Percentiles rank a stretch among this genome's conserved stretches.
Evolutionary conservation across 768 basidiomycete genomes (phyloP).

Genomic region (Lentinula aciculospora): DNA sequence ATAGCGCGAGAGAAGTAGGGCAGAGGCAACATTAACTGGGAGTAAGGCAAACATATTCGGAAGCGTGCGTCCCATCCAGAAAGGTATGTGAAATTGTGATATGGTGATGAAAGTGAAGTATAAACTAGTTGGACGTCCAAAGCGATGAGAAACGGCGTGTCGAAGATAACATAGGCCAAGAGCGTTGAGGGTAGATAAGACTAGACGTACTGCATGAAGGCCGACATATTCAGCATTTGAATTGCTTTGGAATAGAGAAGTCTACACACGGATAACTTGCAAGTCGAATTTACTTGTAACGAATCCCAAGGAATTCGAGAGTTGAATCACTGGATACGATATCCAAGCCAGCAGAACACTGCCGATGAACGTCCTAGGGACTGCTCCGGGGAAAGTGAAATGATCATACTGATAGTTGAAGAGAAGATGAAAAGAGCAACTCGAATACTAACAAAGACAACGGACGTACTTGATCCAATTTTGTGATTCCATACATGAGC

Average conservation of each 20-base stretch:
- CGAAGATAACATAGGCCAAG: slow-evolving; percentile 57
- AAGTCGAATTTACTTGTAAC: slow-evolving; percentile 56
- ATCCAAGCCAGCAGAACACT: slow-evolving; percentile 63
- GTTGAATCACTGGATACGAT: slow-evolving; percentile 39
- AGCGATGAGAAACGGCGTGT: slow-evolving; percentile 56
- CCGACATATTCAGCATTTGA: neutral
- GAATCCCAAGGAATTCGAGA: slow-evolving; percentile 36
- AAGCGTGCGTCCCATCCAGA: slow-evolving; percentile 90
- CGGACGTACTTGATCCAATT: slow-evolving; percentile 44
- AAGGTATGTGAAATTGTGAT: slow-evolving; percentile 87
- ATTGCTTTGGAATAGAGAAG: neutral
- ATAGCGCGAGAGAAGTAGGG: slow-evolving; percentile 38
- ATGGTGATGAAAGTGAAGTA: slow-evolving; percentile 67
- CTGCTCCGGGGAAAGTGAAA: slow-evolving; percentile 77
- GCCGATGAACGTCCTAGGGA: slow-evolving; percentile 85
- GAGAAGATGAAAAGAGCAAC: neutral
- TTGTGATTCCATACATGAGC: slow-evolving; percentile 62
- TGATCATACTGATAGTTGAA: slow-evolving; percentile 76
- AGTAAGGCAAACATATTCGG: slow-evolving; percentile 92
- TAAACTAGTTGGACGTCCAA: slow-evolving; percentile 49
- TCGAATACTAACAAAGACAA: neutral
- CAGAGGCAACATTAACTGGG: slow-evolving; percentile 55
- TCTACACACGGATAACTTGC: slow-evolving; percentile 59
- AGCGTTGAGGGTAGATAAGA: slow-evolving; percentile 63
- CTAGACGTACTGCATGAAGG: slow-evolving; percentile 55